Evolutionary conservation across 2,329 filamentous ascomycete genomes (phyloP), one percentile per base, ranked within the genome.

Genomic region (Sporothrix variecibatus): DNA sequence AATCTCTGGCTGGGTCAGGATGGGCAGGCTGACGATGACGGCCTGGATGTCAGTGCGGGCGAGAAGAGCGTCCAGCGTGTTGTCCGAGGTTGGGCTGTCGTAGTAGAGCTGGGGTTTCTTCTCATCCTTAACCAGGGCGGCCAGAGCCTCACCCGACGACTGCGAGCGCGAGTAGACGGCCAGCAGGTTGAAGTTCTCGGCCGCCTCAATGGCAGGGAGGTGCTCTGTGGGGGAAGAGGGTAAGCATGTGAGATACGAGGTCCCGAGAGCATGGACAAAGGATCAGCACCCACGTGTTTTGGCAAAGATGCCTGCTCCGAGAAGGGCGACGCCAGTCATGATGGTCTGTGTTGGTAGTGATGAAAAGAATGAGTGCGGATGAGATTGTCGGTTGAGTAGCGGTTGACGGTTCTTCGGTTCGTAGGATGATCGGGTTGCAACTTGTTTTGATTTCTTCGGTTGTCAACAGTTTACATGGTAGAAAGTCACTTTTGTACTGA

Each of bases 151-250:
- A 20, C 89, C 90, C 0, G 90, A 90, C 23, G 84, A 81, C 70
- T 88, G 84, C 9, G 88, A 89, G 71, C 91, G 88, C 2, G 90
- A 92, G 82, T 91, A 93, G 77, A 92, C 84, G 23, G 90, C 90
- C 81, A 89, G 91, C 76, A 93, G 85, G 17, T 82, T 80, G 12
- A 92, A 82, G 51, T 79, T 72, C 8, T 84, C 79, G 72, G 82
- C 84, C 31, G 86, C 85, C 77, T 87, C 83, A 70, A 93, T 86
- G 58, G 91, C 91, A 17, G 91, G 91, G 70, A 82, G 78, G 67
- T 80, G 80, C 74, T 80, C 79, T 81, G 53, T 60, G n/a, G 60
- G 12, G 17, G 56, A 58, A 12, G 31, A 17, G 56, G 31, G 26
- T 31, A 12, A 58, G 23, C 26, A 31, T 62, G 58, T 9, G 3